Conservation (phyloP, 805 yeast genomes). For the Kluyveromyces nonfermentans region DNA sequence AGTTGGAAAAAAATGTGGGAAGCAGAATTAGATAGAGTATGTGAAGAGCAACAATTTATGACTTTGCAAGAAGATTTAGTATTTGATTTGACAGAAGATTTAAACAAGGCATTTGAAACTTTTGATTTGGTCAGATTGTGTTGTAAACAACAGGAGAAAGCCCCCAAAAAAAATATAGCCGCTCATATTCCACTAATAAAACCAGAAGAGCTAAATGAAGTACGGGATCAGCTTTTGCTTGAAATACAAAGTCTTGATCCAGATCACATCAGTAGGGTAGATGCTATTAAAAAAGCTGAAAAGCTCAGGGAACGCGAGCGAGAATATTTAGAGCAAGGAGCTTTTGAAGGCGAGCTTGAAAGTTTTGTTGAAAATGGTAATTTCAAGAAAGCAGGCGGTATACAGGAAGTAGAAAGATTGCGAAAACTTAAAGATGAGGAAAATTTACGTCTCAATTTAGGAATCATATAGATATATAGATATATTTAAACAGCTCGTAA, state of each 20-base stretch:
- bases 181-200: constrained; percentile 39
- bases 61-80: constrained; percentile 83
- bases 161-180: constrained; percentile 32
- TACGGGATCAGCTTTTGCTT: constrained; percentile 67
- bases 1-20: constrained; percentile 93
- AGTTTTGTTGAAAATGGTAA: constrained; percentile 72
- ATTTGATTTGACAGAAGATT: constrained; percentile 69
- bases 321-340: constrained; percentile 44
- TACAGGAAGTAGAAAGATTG: constrained; percentile 71
- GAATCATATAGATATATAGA: constrained; percentile 23
- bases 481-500: background rate
- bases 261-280: constrained; percentile 73
- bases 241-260: constrained; percentile 78
- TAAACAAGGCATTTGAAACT: constrained; percentile 72
- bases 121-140: constrained; percentile 74
- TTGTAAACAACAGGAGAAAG: constrained; percentile 65
- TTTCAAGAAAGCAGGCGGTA: constrained; percentile 78
- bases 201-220: constrained; percentile 53
- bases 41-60: constrained; percentile 90
- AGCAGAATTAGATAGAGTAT: constrained; percentile 74
- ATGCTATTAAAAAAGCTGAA: constrained; percentile 86
- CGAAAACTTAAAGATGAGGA: constrained; percentile 62
- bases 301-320: constrained; percentile 64
- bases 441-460: constrained; percentile 48
- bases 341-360: constrained; percentile 78